Evolutionary conservation across 2,329 filamentous ascomycete genomes (phyloP), one percentile per base, ranked within the genome.

Genomic region (Phoma sp.): DNA sequence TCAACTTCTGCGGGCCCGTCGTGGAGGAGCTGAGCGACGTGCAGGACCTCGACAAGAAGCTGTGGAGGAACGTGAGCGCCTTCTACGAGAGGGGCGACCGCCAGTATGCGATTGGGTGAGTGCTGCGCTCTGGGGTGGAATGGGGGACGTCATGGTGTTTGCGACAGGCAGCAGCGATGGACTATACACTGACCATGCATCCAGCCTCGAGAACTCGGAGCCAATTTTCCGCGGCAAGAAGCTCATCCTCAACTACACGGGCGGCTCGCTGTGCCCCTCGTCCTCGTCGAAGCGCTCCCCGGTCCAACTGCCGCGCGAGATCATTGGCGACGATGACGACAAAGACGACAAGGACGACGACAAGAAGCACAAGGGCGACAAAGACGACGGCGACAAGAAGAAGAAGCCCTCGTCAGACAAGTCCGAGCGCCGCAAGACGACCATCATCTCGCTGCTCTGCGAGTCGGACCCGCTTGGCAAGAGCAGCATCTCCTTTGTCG

Each of bases 401-500:
- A 65, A 77, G 52, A 69, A 74, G 38, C 53, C 73, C 67, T 81
- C 72, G 67, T 81, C 84, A 39, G 85, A 88, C 70, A 57, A 53
- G 12, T 19, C 43, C 3, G 48, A 54, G 27, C 86, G 88, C 53
- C 86, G 89, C 74, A 91, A 90, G 73, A 96, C 91, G 2, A 89
- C 93, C 12, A 88, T 93, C 55, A 92, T 99, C 76, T 95, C 92
- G 22, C 94, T 98, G 74, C 88, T 95, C 62, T 99, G 95, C 80
- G 93, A 97, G 72, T 86, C 86, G 59, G 92, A 97, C 67, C 87
- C 91, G 1, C 80, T 88, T 1, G 84, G 85, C 4, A 82, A 85
- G 36, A 88, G 92, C 4, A 84, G 85, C 4, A 82, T 95, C 33
- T 92, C 91, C 19, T 99, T 96, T 73, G 88, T 98, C 55, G 91